Conservation (phyloP, 2,329 filamentous ascomycete species). For the Cytospora chrysosperma region DNA sequence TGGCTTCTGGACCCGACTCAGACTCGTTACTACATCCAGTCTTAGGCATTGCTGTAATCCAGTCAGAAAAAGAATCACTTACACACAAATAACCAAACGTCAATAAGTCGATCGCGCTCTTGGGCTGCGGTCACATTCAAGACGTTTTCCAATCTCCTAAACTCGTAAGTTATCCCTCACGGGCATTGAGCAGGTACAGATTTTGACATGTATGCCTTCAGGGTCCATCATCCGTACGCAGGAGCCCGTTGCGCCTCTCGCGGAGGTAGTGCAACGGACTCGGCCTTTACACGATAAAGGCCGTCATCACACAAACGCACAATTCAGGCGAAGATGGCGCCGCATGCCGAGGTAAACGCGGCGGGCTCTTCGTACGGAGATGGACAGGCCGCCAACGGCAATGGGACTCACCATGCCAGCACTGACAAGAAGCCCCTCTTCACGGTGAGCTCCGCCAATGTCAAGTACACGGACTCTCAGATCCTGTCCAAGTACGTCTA, state of each 20-base stretch:
- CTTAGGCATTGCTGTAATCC: background rate
- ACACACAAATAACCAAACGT: background rate
- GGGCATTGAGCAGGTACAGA: conserved; percentile 18
- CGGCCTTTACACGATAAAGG: conserved; percentile 56
- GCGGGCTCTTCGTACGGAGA: conserved; percentile 60
- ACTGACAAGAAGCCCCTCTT: conserved; percentile 62
- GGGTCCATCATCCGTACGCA: conserved; percentile 94
- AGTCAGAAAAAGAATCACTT: background rate
- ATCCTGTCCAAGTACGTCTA: conserved; percentile 97
- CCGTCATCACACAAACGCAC: conserved; percentile 30
- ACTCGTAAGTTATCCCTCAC: conserved; percentile 67
- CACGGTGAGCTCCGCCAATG: conserved; percentile 87
- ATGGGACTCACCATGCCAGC: conserved; percentile 40
- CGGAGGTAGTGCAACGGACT: conserved; percentile 78
- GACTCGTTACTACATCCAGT: background rate
- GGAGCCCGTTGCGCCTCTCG: conserved; percentile 91
- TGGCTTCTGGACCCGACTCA: background rate
- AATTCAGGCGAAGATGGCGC: conserved; percentile 70
- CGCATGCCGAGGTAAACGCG: conserved; percentile 69
- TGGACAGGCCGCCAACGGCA: conserved; percentile 44
- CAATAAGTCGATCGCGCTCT: conserved; percentile 51
- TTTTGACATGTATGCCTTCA: conserved; percentile 41
- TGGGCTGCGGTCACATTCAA: conserved; percentile 72
- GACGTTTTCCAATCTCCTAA: conserved; percentile 98
- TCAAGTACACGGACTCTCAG: conserved; percentile 81